Base-by-base conservation (phyloP, 1,284 basidiomycete species). In the Puccinia coronata region DNA sequence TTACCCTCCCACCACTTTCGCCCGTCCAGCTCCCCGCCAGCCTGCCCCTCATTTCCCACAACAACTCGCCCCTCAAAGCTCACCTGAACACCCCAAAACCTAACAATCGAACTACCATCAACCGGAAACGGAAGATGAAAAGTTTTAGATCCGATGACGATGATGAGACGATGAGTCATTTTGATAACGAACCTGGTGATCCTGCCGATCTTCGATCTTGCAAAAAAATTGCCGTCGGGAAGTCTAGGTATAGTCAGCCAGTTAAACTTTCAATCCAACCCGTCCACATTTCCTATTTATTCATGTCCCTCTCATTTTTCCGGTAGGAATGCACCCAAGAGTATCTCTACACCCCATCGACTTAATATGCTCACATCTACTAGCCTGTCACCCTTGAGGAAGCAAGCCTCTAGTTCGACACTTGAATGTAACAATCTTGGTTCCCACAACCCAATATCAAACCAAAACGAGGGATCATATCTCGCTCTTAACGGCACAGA, bases 161-260 rank as follows among this genome's bases (percentile, higher is more conserved):
- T 47, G 67, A 34, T 28, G 76, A 69, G 12, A 75, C 18, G 5
- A 28, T 43, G 36, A 53, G 25, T 18, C 14, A 5, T 69, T 36
- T 41, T 25, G 72, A 75, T 2, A 75, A 75, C 14, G 72, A 75
- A 28, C 1, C 36, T 23, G 55, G 23, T 23, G 72, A 57, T 41
- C 34, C 39, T 5, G 31, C 36, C 6, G 55, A 75, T 2, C n/a
- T 47, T 4, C 72, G 55, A 16, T 47, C 55, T n/a, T 75, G 36
- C 39, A 75, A 75, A 20, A 75, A 61, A 39, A 12, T 61, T 31
- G 28, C 57, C 43, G 55, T 25, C 49, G 73, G 34, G n/a, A 75
- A 59, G 34, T 31, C 73, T 14, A 75, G 73, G 73, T 75, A 61
- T 61, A 63, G 55, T 75, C 73, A 75, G 73, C 73, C 73, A 51